Conservation (phyloP, 2,329 filamentous ascomycete species). For the Colletotrichum sidae region DNA sequence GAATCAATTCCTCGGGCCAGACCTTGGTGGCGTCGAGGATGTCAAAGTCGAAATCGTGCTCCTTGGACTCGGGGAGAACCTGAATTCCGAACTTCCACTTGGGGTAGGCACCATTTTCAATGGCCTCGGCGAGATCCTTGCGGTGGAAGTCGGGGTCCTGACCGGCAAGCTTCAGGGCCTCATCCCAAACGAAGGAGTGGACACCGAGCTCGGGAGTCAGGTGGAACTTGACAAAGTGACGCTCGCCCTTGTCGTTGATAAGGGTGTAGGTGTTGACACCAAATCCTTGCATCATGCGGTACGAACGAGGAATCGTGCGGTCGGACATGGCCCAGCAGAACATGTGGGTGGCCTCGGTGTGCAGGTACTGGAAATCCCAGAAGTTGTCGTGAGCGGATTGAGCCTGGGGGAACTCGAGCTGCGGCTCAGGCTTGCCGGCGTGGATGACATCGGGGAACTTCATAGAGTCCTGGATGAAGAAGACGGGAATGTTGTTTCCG, state of each 20-base stretch:
- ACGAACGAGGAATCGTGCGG: conserved; percentile 78
- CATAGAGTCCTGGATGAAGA: conserved; percentile 81
- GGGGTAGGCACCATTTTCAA: conserved; percentile 76
- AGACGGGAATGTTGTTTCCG: conserved; percentile 76
- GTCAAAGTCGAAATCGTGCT: conserved; percentile 86
- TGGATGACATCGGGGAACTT: conserved; percentile 78
- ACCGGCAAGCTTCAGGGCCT: conserved; percentile 79
- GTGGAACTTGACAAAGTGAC: conserved; percentile 82
- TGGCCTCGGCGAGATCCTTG: conserved; percentile 81
- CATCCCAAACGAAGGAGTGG: conserved; percentile 83
- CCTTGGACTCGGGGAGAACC: conserved; percentile 75
- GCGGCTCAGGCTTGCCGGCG: conserved; percentile 72
- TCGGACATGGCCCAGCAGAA: conserved; percentile 85
- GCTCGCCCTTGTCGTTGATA: conserved; percentile 74
- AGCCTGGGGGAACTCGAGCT: conserved; percentile 77
- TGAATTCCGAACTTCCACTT: conserved; percentile 90
- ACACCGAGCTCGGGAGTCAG: conserved; percentile 81
- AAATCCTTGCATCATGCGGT: conserved; percentile 88
- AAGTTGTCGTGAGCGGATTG: conserved; percentile 81
- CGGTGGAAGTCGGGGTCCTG: conserved; percentile 86
- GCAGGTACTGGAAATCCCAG: conserved; percentile 78
- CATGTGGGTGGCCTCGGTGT: conserved; percentile 82
- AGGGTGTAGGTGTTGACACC: conserved; percentile 84
- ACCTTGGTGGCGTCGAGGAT: conserved; percentile 88
- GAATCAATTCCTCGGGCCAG: conserved; percentile 83